Base-by-base conservation (phyloP, 805 yeast species). In the Suhomyces xylopsoci region DNA sequence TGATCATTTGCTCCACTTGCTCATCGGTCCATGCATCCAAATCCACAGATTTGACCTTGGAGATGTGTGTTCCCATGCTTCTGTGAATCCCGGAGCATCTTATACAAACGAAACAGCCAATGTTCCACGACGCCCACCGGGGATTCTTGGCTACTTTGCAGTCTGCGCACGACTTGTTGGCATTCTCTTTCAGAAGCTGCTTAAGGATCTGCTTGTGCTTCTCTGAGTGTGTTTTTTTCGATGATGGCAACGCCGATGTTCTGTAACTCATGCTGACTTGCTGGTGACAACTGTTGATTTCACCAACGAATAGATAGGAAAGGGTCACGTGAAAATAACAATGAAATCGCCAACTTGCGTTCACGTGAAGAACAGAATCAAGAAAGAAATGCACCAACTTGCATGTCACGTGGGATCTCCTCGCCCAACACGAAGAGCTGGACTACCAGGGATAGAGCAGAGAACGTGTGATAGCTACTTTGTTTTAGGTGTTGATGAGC, bases 11-110 rank as follows among this genome's bases (percentile, higher is more conserved):
- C 55, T 80, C 84, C 28, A 90, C 82, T 67, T 94, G 97, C 63
- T 88, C 96, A 61, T 91, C 97, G 5, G 94, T 88, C 99, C 99
- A 93, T 1, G 96, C 87, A 66, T 93, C 98, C 62, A 93, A 78
- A 71, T 94, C 98, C 38, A 93, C 96, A 5, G 96, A 87, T 65
- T 94, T 90, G 48, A 94, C 98, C 64, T 90, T 81, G 26, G 96
- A 86, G 46, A 93, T 90, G 70, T 93, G 99, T 0, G 97, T 92
- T 1, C 99, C 98, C 86, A 93, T 84, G 49, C 93, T 83, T 65
- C 98, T 79, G 67, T 93, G 99, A 56, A 93, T 88, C 1, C 99
- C 99, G 1, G 97, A 92, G 70, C 99, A 93, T 62, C 94, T 80
- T 58, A 93, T 93, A 69, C 99, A 93, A 42, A 93, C 81, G 63